Conservation (phyloP, 768 basidiomycete genomes). For the Boletus patriciae region DNA sequence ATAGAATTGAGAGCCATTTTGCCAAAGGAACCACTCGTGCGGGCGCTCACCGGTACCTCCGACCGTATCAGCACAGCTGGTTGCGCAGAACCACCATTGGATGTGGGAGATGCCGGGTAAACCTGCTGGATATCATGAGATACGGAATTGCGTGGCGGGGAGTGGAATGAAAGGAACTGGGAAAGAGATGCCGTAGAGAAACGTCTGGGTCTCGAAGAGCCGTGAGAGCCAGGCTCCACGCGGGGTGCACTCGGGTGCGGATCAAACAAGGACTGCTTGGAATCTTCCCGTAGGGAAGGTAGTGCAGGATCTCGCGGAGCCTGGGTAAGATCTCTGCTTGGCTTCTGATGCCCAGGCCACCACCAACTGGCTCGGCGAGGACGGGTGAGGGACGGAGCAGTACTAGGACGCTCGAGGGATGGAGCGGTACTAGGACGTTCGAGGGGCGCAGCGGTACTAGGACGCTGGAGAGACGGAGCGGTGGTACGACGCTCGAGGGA, state of each 20-base stretch:
- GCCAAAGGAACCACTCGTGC: conserved; percentile 51
- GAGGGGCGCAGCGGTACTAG: not conserved
- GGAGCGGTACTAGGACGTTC: conserved; percentile 7
- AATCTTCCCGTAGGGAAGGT: conserved; percentile 18
- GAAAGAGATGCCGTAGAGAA: conserved; percentile 28
- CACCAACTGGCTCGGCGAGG: conserved; percentile 30
- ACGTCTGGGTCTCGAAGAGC: conserved; percentile 22
- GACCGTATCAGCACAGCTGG: conserved; percentile 26
- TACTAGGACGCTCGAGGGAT: not conserved
- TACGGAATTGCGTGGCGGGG: conserved; percentile 12
- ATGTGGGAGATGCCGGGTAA: conserved; percentile 2
- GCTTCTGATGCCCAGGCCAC: conserved; percentile 28
- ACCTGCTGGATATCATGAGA: conserved; percentile 25
- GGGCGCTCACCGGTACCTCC: conserved; percentile 32
- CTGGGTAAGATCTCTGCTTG: conserved; percentile 16
- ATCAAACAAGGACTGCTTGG: not conserved
- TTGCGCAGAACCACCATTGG: conserved; percentile 12
- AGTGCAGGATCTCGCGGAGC: conserved; percentile 18
- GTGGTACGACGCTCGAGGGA: too few species aligned
- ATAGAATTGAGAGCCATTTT: conserved; percentile 65
- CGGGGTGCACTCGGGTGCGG: not conserved
- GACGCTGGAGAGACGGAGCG: not conserved
- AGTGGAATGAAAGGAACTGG: conserved; percentile 27
- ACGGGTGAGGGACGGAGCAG: conserved; percentile 4
- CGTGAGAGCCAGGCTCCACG: conserved; percentile 1